Base-by-base conservation (phyloP, 495 filamentous ascomycete genomes). In the Acidomyces sp. region DNA sequence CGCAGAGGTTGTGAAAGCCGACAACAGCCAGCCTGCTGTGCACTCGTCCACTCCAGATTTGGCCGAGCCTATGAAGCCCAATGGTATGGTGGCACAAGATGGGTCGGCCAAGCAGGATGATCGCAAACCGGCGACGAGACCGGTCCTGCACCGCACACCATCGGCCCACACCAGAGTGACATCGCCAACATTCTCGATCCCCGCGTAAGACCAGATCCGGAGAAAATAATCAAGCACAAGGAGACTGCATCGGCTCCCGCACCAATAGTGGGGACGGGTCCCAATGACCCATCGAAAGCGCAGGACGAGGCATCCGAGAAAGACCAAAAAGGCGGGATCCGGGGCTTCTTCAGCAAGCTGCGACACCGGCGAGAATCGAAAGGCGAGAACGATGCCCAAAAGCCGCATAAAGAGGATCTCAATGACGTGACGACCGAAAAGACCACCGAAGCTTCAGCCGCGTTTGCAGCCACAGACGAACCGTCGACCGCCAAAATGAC, bases 171-270 rank as follows among this genome's bases (percentile, higher is more conserved):
- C 46, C 43, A 51, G 26, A 51, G 41, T 39, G 45, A 51, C 21
- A 21, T 41, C 3, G 45, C 48, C 7, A 55, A 58, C 35, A 34
- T 54, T 15, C 7, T 52, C 11, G 55, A 59, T 30, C 51, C 51
- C 1, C 20, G 55, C 12, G 55, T 58, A 5, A 30, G 48, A 27
- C 51, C 53, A 1, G 45, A 53, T 4, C 53, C 53, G 4, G 40
- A 52, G 27, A 46, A 55, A 15, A 36, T 51, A 37, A 54, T 7
- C n/a, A 16, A 22, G 3, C 24, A 35, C 29, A 41, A 43, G 40
- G 24, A 43, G 4, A 30, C 27, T 12, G 40, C 26, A 28, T 7
- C 26, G 13, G 26, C 7, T 28, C 7, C 33, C n/a, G 15, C 15
- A 3, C 15, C 33, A 6, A 4, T 19, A 16, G 13, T 36, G 3